Conservation (phyloP, 768 basidiomycete genomes). For the Mycena galericulata region DNA sequence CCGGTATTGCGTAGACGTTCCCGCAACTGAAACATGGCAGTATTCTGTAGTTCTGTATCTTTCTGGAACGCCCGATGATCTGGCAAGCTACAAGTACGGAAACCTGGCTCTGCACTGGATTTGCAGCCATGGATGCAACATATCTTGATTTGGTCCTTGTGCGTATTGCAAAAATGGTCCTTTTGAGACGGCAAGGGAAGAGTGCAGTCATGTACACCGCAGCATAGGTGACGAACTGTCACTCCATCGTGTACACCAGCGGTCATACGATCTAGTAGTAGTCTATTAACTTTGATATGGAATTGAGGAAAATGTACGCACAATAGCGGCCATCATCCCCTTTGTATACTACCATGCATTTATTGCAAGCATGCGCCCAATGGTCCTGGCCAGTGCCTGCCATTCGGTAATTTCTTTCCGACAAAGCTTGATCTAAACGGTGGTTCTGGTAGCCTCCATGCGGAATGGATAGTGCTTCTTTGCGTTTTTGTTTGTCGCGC, state of each 20-base stretch:
- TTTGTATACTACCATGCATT: constrained; percentile 17
- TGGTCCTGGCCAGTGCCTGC: constrained; percentile 10
- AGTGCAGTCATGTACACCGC: constrained; percentile 1
- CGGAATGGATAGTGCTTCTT: background rate
- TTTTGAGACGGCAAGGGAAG: background rate
- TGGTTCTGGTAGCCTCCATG: background rate
- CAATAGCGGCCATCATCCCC: constrained; percentile 9
- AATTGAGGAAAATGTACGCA: background rate
- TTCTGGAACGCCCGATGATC: background rate
- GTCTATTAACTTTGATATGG: too few relatives aligned
- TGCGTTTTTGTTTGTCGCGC: background rate
- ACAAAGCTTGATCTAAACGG: background rate
- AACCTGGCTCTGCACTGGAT: background rate
- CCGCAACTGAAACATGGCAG: constrained; percentile 11
- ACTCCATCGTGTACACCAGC: constrained; percentile 17
- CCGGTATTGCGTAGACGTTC: background rate
- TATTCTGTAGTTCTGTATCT: background rate
- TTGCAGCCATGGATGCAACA: background rate
- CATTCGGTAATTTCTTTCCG: constrained; percentile 10
- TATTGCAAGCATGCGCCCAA: constrained; percentile 19
- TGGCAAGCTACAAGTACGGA: background rate
- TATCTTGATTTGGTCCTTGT: background rate
- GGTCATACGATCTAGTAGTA: background rate
- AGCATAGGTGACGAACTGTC: background rate
- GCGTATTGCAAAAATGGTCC: background rate